These are phyloP conservation scores for Leptoxyphium fumago DNA, from an alignment of 2,329 filamentous ascomycete genomes.

Conservation along the genomic window DNA sequence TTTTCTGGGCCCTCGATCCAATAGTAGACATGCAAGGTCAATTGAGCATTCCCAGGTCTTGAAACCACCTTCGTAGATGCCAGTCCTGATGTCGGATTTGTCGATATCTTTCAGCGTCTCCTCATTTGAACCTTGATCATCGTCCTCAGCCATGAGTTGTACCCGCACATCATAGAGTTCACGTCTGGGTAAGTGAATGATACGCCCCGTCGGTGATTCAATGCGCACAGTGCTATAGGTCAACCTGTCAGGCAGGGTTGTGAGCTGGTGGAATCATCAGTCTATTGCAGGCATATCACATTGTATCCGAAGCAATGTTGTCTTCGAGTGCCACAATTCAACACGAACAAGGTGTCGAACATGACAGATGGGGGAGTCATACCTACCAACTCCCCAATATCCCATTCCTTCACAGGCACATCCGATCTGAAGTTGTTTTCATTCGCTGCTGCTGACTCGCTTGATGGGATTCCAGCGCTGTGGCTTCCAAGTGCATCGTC, in stretches of 20 bases:
- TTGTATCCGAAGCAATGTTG: neutral
- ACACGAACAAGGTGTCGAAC: neutral
- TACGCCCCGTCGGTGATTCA: slow-evolving; percentile 41
- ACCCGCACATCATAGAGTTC: slow-evolving; percentile 71
- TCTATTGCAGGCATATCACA: slow-evolving; percentile 1
- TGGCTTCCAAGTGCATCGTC: slow-evolving; percentile 4
- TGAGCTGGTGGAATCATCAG: slow-evolving; percentile 26
- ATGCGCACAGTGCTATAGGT: slow-evolving; percentile 51
- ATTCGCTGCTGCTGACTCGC: slow-evolving; percentile 19
- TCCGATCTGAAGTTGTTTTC: neutral
- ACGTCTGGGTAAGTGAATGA: slow-evolving; percentile 49
- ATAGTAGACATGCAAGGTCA: slow-evolving; percentile 55
- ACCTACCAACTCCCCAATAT: neutral
- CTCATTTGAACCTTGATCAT: slow-evolving; percentile 27
- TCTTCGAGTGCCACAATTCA: neutral
- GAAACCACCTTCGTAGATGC: slow-evolving; percentile 75
- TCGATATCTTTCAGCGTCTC: slow-evolving; percentile 46
- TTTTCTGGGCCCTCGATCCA: slow-evolving; percentile 34
- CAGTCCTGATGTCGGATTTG: slow-evolving; percentile 61
- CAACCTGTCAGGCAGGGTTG: slow-evolving; percentile 55
- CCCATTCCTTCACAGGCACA: neutral
- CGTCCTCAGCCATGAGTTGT: slow-evolving; percentile 57
- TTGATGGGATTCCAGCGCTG: neutral
- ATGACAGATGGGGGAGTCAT: neutral
- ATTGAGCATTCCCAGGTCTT: slow-evolving; percentile 83